phyloP scores from a whole-genome alignment of 139 green algal species.

The Volvox reticuliferus region DNA sequence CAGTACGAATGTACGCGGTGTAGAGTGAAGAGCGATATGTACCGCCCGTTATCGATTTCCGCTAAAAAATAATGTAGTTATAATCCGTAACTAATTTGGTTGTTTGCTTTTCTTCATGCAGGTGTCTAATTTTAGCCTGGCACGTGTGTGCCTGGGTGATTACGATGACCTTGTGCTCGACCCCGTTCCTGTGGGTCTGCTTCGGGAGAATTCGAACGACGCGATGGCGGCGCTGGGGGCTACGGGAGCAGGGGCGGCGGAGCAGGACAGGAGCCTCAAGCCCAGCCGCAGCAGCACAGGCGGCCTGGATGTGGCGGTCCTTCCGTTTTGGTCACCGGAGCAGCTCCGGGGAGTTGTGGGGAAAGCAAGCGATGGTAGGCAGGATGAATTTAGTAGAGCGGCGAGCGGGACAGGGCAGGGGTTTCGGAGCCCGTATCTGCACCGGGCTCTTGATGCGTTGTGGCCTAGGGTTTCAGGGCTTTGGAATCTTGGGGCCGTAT shows the following conservation, averaged over 20 bases:
- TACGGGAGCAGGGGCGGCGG: neutral
- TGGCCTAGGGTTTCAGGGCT: too few species aligned
- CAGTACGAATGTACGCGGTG: too few species aligned
- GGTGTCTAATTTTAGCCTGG: conserved; percentile 29
- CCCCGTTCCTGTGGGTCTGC: neutral
- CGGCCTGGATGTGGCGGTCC: neutral
- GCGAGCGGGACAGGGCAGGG: neutral
- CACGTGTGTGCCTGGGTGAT: neutral
- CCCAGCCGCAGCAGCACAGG: neutral
- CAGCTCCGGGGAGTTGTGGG: neutral
- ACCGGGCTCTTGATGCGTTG: too few species aligned
- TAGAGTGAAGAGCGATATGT: too few species aligned
- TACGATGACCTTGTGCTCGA: neutral
- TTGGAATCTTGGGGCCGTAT: too few species aligned
- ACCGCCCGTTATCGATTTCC: too few species aligned
- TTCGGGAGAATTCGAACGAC: neutral
- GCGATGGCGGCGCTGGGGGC: neutral
- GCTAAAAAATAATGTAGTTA: too few species aligned
- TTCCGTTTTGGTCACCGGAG: conserved; percentile 25
- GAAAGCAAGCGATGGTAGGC: conserved; percentile 21
- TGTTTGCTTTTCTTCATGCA: neutral
- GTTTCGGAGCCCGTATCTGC: too few species aligned
- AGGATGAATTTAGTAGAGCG: neutral
- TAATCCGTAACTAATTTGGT: too few species aligned
- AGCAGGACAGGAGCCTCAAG: neutral